Conservation (phyloP, 148 eudicot species). For the Rhododendron ovatum region DNA sequence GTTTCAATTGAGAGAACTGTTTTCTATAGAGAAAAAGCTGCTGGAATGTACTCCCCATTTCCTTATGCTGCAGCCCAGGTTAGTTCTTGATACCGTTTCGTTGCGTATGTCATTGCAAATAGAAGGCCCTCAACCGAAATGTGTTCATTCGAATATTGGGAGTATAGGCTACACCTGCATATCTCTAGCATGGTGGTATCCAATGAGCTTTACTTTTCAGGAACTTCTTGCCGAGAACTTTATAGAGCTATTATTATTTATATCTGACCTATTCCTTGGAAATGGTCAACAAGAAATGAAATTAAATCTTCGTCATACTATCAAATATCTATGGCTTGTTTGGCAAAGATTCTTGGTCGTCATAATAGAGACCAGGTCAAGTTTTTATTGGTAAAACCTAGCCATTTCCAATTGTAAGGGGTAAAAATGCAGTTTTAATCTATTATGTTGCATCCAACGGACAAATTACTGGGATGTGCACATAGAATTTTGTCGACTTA, state of each 20-base stretch:
- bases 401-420: neutral
- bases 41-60: slow-evolving; percentile 85
- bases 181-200: neutral
- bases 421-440: neutral
- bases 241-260: neutral
- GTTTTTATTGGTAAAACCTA: neutral
- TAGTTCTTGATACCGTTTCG: neutral
- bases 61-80: slow-evolving; percentile 93
- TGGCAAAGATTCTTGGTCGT: slow-evolving; percentile 3
- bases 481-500: neutral
- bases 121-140: neutral
- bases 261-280: neutral
- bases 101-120: neutral
- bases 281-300: neutral
- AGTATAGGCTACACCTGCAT: neutral
- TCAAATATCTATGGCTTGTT: neutral
- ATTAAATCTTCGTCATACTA: no score
- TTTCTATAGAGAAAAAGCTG: slow-evolving; percentile 87
- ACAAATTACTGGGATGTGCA: neutral
- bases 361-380: neutral
- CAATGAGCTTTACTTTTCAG: neutral
- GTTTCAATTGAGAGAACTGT: slow-evolving; percentile 83
- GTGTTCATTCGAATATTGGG: neutral
- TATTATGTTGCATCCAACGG: neutral
- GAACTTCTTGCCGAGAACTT: neutral